Evolutionary conservation across 768 basidiomycete genomes (phyloP).

Genomic region (Rhodotorula diobovata): DNA sequence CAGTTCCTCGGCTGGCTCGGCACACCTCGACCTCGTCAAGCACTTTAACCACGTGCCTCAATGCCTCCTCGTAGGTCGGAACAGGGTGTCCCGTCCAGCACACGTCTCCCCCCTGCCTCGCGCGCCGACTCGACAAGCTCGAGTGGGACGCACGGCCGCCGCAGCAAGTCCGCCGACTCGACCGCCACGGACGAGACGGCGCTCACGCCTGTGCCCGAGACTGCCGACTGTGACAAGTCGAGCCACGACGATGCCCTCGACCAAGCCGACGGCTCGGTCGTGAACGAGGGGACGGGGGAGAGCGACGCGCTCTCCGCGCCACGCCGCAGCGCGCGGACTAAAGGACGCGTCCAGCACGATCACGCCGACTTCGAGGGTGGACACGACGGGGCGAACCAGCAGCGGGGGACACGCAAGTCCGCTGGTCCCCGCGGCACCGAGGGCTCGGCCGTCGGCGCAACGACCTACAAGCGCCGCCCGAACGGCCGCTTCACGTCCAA

Average conservation of each 20-base stretch:
- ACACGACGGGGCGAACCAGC: too few relatives aligned
- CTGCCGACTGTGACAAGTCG: not conserved
- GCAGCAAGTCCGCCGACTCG: not conserved
- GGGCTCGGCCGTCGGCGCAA: too few relatives aligned
- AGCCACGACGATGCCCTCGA: accelerated
- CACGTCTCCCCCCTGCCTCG: too few relatives aligned
- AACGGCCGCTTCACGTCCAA: too few relatives aligned
- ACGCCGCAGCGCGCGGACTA: not conserved
- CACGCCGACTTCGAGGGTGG: too few relatives aligned
- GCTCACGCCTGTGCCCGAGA: not conserved
- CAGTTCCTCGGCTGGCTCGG: not conserved
- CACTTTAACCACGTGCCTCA: not conserved
- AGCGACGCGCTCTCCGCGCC: not conserved
- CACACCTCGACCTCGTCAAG: not conserved
- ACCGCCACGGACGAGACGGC: not conserved
- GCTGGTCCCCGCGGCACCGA: too few relatives aligned
- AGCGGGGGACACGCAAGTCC: too few relatives aligned
- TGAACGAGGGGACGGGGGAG: not conserved
- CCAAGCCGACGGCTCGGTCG: too few relatives aligned
- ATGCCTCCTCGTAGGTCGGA: not conserved
- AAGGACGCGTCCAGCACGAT: not conserved
- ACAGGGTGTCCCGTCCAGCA: not conserved
- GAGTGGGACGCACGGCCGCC: not conserved
- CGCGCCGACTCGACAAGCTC: not conserved
- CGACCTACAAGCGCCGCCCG: too few relatives aligned